Evolutionary conservation across 257 asterid species (phyloP).

Genomic region (Nicotiana paniculata): DNA sequence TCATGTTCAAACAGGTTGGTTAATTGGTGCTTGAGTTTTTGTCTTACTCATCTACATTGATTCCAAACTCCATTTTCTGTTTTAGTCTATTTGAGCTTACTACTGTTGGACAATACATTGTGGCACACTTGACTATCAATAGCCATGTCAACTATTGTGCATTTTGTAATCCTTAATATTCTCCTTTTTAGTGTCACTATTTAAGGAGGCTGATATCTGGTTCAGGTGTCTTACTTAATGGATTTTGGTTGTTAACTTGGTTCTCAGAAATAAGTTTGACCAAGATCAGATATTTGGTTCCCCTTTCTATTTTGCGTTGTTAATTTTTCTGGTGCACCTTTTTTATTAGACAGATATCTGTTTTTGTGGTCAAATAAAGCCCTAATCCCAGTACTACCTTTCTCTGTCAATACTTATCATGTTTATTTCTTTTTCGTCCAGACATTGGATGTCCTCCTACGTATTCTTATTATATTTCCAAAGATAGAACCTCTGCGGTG

Average conservation of each 20-base stretch:
- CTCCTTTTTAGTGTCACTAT: not conserved
- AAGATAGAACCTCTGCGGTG: slow-evolving; percentile 61
- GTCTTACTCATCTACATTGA: not conserved
- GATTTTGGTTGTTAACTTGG: not conserved
- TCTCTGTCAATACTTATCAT: not conserved
- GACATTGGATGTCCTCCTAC: slow-evolving; percentile 61
- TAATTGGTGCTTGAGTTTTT: slow-evolving; percentile 3
- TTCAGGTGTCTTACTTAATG: not conserved
- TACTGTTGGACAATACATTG: not conserved
- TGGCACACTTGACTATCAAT: not conserved
- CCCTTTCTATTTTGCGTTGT: not conserved
- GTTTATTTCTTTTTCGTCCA: slow-evolving; percentile 13
- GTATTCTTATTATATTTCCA: slow-evolving; percentile 81
- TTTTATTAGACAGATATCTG: not conserved
- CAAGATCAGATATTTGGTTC: not conserved
- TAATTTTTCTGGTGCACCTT: not conserved
- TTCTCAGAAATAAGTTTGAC: not conserved
- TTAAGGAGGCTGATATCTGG: slow-evolving; percentile 3
- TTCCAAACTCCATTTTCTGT: not conserved
- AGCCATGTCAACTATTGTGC: not conserved
- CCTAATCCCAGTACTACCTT: not conserved
- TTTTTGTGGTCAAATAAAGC: not conserved
- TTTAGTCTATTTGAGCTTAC: not conserved
- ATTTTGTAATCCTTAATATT: not conserved
- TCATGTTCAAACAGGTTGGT: slow-evolving; percentile 89